Conservation (phyloP, 306 rosid genomes). For the Pueraria montana region DNA sequence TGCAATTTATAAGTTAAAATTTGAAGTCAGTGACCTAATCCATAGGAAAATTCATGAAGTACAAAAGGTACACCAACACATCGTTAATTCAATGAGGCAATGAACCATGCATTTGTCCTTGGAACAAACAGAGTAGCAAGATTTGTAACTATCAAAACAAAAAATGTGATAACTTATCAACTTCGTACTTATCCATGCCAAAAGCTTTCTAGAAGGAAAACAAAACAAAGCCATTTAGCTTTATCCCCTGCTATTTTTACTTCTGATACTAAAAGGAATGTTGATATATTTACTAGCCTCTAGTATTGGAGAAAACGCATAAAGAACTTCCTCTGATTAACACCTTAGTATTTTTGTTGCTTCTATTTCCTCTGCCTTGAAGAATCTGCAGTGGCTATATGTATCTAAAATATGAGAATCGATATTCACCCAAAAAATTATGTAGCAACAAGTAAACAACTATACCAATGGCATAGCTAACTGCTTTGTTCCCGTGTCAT, state of each 20-base stretch:
- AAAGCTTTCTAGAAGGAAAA: neutral
- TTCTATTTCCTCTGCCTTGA: neutral
- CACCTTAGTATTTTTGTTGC: neutral
- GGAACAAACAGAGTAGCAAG: conserved; percentile 14
- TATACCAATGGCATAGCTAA: neutral
- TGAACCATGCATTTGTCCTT: neutral
- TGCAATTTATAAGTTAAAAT: neutral
- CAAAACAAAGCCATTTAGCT: neutral
- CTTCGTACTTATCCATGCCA: too few relatives aligned
- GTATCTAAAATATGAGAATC: neutral
- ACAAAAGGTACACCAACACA: neutral
- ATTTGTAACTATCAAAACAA: neutral
- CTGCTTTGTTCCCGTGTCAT: neutral
- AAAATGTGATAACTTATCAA: neutral
- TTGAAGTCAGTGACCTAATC: neutral
- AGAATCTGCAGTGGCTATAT: neutral
- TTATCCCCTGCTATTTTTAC: neutral
- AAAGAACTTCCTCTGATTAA: neutral
- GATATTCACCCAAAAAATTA: neutral
- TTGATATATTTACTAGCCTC: neutral
- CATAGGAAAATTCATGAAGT: neutral
- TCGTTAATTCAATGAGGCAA: conserved; percentile 1
- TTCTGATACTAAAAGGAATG: neutral
- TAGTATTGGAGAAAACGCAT: neutral
- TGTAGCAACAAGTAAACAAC: neutral